A percentile compares a stretch with the other conserved stretches of the same genome.
These are phyloP conservation scores for Eremomyces bilateralis DNA, from an alignment of 495 filamentous ascomycete species.

Conservation along the genomic window DNA sequence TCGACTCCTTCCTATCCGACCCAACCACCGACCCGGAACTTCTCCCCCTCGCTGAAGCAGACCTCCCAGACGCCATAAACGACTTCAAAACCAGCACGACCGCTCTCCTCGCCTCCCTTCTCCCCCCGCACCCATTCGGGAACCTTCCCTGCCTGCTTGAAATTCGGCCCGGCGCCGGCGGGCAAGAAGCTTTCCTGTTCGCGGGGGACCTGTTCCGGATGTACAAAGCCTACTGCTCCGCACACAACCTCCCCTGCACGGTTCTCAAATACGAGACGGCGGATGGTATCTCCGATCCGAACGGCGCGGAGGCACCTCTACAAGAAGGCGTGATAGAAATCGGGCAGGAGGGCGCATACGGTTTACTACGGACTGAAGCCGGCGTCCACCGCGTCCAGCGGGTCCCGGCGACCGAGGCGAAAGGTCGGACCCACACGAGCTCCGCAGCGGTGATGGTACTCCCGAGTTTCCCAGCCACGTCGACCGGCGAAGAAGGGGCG, in stretches of 20 bases:
- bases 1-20: slow-evolving; percentile 35
- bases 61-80: slow-evolving; percentile 41
- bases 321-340: slow-evolving; percentile 77
- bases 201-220: slow-evolving; percentile 70
- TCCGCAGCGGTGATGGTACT: slow-evolving; percentile 81
- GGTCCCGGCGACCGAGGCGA: slow-evolving; percentile 71
- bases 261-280: slow-evolving; percentile 33
- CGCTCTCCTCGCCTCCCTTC: slow-evolving; percentile 48
- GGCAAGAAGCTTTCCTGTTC: slow-evolving; percentile 76
- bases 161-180: slow-evolving; percentile 83
- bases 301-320: slow-evolving; percentile 34
- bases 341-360: slow-evolving; percentile 56
- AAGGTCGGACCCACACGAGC: slow-evolving; percentile 80
- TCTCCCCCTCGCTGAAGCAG: slow-evolving; percentile 49
- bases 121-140: slow-evolving; percentile 84
- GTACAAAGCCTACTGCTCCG: slow-evolving; percentile 62
- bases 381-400: slow-evolving; percentile 92
- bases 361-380: slow-evolving; percentile 57
- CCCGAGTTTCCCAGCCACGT: slow-evolving; percentile 50
- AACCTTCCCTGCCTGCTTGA: slow-evolving; percentile 78
- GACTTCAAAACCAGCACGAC: slow-evolving; percentile 33
- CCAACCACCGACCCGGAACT: slow-evolving; percentile 39
- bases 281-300: slow-evolving; percentile 20
- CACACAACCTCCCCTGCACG: slow-evolving; percentile 33
- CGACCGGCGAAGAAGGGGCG: slow-evolving; percentile 25